These are phyloP conservation scores for Triadica sebifera DNA, from an alignment of 345 rosid species.

Conservation along the genomic window DNA sequence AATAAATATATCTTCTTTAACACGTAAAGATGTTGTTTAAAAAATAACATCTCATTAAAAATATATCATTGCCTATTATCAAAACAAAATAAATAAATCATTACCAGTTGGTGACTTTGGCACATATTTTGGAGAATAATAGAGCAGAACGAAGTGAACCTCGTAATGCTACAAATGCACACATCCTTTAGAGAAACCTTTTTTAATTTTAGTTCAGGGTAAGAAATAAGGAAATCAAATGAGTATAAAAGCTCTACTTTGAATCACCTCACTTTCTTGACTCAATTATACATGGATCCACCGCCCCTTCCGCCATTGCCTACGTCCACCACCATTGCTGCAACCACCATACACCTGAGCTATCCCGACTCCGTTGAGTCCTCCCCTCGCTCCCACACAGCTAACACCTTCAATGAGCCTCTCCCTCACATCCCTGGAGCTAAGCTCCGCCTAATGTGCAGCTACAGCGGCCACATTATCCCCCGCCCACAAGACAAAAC, in stretches of 20 bases:
- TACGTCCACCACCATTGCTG: slow-evolving; percentile 7
- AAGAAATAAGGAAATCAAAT: neutral
- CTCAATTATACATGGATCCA: slow-evolving; percentile 32
- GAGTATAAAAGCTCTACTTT: neutral
- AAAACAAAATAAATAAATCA: no score
- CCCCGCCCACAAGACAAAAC: slow-evolving; percentile 89
- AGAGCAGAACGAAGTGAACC: neutral
- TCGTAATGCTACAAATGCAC: slow-evolving; percentile 5
- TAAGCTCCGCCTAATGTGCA: slow-evolving; percentile 86
- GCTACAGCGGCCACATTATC: slow-evolving; percentile 82
- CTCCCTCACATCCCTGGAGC: slow-evolving; percentile 56
- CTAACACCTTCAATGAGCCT: slow-evolving; percentile 30
- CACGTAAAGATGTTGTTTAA: no score
- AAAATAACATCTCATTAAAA: no score
- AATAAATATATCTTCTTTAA: no score
- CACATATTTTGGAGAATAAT: neutral
- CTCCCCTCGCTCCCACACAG: slow-evolving; percentile 47
- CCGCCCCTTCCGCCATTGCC: slow-evolving; percentile 30
- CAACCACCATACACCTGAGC: slow-evolving; percentile 22
- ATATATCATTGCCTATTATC: no score
- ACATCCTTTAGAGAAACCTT: neutral
- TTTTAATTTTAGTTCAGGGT: neutral
- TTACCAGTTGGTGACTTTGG: neutral
- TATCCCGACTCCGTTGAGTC: slow-evolving; percentile 41
- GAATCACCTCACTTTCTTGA: neutral